Percentiles rank a stretch among this genome's conserved stretches.
Conservation (phyloP, 106 monocot species). For the Dendrobium catenatum region DNA sequence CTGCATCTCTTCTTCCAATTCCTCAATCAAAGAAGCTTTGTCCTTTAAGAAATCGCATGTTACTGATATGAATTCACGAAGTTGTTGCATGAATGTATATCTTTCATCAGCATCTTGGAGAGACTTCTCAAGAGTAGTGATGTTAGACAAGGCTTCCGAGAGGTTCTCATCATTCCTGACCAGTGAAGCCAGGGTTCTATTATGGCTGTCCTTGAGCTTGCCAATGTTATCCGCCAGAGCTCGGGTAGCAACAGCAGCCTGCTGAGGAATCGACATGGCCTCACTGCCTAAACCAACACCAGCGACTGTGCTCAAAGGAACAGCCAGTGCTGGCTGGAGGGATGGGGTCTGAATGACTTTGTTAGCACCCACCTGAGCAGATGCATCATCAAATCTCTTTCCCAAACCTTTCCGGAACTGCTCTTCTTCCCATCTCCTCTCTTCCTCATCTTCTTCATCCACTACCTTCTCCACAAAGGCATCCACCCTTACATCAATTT, state of each 20-base stretch:
- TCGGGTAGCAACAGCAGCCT: conserved; percentile 56
- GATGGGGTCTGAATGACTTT: not conserved
- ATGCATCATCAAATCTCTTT: conserved; percentile 65
- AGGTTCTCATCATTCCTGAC: conserved; percentile 54
- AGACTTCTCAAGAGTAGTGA: conserved; percentile 71
- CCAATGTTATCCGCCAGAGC: conserved; percentile 56
- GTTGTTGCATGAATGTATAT: conserved; percentile 84
- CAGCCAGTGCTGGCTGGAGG: conserved; percentile 8
- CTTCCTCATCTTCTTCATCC: conserved; percentile 79
- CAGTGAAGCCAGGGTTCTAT: conserved; percentile 46
- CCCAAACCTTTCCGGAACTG: conserved; percentile 89
- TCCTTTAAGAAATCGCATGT: conserved; percentile 87
- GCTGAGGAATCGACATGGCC: conserved; percentile 63
- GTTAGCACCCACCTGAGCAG: conserved; percentile 11
- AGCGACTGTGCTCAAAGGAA: not conserved
- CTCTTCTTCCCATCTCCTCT: conserved; percentile 95
- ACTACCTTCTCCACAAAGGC: conserved; percentile 16
- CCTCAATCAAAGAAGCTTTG: conserved; percentile 82
- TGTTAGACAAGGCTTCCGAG: conserved; percentile 49
- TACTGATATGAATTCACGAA: conserved; percentile 72
- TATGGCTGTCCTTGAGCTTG: conserved; percentile 63
- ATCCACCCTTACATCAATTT: conserved; percentile 23
- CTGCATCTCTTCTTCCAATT: conserved; percentile 91
- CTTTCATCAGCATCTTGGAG: conserved; percentile 55
- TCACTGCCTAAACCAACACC: conserved; percentile 24